phyloP scores from a whole-genome alignment of 1,284 basidiomycete species.

The Grifola frondosa region DNA sequence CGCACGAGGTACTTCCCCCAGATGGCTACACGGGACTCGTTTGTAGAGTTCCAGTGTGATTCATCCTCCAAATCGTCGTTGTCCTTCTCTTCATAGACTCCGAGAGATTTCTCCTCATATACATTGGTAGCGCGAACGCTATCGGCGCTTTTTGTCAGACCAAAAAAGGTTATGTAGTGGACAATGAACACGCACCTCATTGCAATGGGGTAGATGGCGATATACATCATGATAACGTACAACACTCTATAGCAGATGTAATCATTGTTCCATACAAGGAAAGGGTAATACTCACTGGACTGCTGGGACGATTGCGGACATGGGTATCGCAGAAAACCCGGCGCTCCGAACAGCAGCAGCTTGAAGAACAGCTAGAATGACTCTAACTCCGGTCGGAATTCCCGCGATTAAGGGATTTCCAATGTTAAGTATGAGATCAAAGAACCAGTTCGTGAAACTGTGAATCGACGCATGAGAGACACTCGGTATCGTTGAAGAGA shows the following conservation, averaged over 20 bases:
- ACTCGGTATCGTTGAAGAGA: not conserved
- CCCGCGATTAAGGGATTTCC: slow-evolving; percentile 71
- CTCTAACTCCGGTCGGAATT: slow-evolving; percentile 69
- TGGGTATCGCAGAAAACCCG: slow-evolving; percentile 78
- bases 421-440: slow-evolving; percentile 87
- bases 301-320: slow-evolving; percentile 67
- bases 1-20: slow-evolving; percentile 78
- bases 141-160: not conserved
- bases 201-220: slow-evolving; percentile 74
- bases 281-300: slow-evolving; percentile 62
- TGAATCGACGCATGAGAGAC: not conserved
- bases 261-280: slow-evolving; percentile 16
- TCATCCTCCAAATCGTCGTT: slow-evolving; percentile 42
- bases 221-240: slow-evolving; percentile 89
- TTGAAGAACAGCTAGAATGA: slow-evolving; percentile 69
- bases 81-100: slow-evolving; percentile 62
- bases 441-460: slow-evolving; percentile 83
- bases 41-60: slow-evolving; percentile 31
- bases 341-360: slow-evolving; percentile 84
- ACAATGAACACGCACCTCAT: slow-evolving; percentile 55
- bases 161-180: not conserved
- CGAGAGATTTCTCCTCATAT: slow-evolving; percentile 89
- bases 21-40: slow-evolving; percentile 52
- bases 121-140: slow-evolving; percentile 98
- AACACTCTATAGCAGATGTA: slow-evolving; percentile 55